These are phyloP conservation scores for Cercospora citrullina DNA, from an alignment of 2,329 filamentous ascomycete species.

Conservation along the genomic window DNA sequence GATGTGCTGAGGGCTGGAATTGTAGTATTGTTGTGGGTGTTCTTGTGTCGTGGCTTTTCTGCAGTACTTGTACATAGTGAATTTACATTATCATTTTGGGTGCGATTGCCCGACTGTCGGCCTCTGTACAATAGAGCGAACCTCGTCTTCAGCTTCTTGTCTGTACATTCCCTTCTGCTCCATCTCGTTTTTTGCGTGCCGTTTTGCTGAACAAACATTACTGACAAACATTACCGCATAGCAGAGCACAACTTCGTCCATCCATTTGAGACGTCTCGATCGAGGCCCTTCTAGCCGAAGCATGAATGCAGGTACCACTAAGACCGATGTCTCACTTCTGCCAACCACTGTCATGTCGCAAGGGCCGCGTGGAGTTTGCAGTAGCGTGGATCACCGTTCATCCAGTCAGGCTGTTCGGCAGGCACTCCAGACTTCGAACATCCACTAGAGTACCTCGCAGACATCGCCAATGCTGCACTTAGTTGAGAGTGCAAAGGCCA, in stretches of 20 bases:
- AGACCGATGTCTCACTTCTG: not conserved
- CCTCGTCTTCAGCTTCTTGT: not conserved
- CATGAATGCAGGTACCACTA: not conserved
- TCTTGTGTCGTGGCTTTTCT: not conserved
- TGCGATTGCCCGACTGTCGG: not conserved
- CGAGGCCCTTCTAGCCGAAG: not conserved
- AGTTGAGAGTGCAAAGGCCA: not conserved
- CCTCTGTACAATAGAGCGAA: not conserved
- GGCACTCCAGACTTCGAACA: slow-evolving; percentile 14
- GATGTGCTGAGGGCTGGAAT: no score
- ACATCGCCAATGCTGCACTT: not conserved
- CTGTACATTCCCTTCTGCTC: not conserved
- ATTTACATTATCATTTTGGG: not conserved
- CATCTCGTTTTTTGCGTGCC: not conserved
- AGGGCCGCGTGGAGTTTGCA: not conserved
- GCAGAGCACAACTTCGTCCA: not conserved
- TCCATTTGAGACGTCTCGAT: not conserved
- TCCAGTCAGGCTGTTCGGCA: slow-evolving; percentile 4
- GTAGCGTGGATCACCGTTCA: slow-evolving; percentile 7
- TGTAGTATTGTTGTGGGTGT: no score
- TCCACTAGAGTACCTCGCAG: slow-evolving; percentile 4
- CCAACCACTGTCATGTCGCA: not conserved
- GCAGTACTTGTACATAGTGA: not conserved
- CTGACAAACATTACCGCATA: not conserved
- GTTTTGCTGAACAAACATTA: not conserved